Evolutionary conservation across 805 yeast genomes (phyloP), one percentile per base, ranked within the genome.

Genomic region (Yarrowia sp.): DNA sequence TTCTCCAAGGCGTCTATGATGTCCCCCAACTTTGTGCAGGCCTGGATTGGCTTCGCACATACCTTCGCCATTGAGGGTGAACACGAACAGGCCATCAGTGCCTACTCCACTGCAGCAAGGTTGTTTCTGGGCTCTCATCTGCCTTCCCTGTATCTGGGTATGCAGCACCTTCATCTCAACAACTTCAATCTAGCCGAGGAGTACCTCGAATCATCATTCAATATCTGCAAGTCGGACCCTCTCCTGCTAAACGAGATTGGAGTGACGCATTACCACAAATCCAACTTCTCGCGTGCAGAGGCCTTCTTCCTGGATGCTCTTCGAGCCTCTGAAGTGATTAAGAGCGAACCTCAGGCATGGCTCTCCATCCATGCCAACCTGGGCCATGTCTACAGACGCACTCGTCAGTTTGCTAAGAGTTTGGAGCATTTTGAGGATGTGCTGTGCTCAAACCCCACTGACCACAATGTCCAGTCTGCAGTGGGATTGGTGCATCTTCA

Each of bases 21-120:
- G 67, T 88, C 91, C 71, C 96, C 99, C 2, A 89, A 87, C 69
- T 92, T 90, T 77, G 96, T 95, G 0, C 93, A 90, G 62, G 96
- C 98, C 1, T 95, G 99, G 99, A 86, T 95, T 35, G 99, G 98
- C 2, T 95, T 95, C 78, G 98, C 98, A 0, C 98, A 93, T 72
- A 92, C 98, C 0, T 95, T 92, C 82, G 97, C 97, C 0, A 87
- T 90, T 2, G 99, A 95, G 74, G 96, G 97, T n/a, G 99, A 95
- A 75, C 98, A 95, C 74, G 99, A 95, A 74, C 98, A 95, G 75
- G 98, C 98, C 1, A 88, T 95, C 22, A 88, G 97, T 65, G 98
- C 98, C 0, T 95, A 92, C 75, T 92, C 98, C 1, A 92, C 96
- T 12, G 98, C 98, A 0, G 91, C 97, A 1, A 79, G 97, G 67